A percentile compares a stretch with the other conserved stretches of the same genome.
Conservation (phyloP, 306 rosid genomes). For the Malus orientalis region DNA sequence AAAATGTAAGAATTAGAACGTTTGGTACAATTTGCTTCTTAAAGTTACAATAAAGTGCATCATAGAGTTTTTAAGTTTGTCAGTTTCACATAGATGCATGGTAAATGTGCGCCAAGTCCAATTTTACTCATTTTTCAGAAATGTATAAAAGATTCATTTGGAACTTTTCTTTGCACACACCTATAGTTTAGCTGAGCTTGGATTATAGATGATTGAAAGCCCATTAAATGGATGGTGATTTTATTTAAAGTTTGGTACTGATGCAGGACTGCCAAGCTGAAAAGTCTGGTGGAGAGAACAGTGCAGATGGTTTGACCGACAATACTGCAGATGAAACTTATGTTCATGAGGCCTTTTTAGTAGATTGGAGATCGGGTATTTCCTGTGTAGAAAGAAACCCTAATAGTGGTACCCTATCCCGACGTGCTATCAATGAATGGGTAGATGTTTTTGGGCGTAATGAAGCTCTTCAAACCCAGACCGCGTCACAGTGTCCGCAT, state of each 20-base stretch:
- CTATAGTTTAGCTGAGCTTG: neutral
- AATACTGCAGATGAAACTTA: conserved; percentile 45
- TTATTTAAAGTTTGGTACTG: conserved; percentile 11
- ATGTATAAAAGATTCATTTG: neutral
- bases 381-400: conserved; percentile 42
- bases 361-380: conserved; percentile 79
- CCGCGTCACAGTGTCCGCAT: conserved; percentile 32
- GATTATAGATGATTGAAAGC: conserved; percentile 13
- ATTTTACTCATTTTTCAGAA: neutral
- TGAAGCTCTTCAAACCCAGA: conserved; percentile 36
- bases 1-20: neutral
- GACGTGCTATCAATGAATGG: conserved; percentile 28
- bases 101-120: neutral
- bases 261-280: conserved; percentile 57
- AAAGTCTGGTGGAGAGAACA: conserved; percentile 29
- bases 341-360: conserved; percentile 74
- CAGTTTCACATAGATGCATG: neutral
- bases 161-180: neutral
- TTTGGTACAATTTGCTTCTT: neutral
- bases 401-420: conserved; percentile 26
- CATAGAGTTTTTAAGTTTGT: neutral
- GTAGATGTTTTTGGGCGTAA: conserved; percentile 25
- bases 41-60: neutral
- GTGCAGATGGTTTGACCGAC: conserved; percentile 36
- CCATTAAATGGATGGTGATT: conserved; percentile 21